A percentile compares a stretch with the other conserved stretches of the same genome.
These are phyloP conservation scores for Lichtheimia corymbifera DNA, from an alignment of 371 early-diverging fungal species.

Conservation along the genomic window DNA sequence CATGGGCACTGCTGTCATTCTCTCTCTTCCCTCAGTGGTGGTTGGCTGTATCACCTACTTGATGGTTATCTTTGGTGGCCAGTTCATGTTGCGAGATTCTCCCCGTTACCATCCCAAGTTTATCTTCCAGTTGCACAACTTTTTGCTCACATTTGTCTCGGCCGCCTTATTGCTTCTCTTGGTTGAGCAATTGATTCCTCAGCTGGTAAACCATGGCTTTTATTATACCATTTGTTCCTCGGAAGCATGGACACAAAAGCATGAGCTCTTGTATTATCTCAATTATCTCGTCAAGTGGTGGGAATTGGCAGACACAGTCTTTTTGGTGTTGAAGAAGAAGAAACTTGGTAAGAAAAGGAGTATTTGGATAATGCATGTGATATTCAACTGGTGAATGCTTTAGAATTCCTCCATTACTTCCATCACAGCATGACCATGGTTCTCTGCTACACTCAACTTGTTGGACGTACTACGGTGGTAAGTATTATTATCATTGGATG, in stretches of 20 bases:
- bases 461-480: constrained; percentile 82
- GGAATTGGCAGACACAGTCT: constrained; percentile 59
- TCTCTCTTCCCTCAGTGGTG: constrained; percentile 33
- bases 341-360: constrained; percentile 25
- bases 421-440: constrained; percentile 91
- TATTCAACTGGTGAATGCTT: neutral
- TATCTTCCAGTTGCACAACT: constrained; percentile 75
- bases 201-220: constrained; percentile 60
- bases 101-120: constrained; percentile 63
- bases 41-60: constrained; percentile 60
- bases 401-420: constrained; percentile 88
- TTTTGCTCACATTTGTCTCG: constrained; percentile 67
- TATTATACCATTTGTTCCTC: constrained; percentile 68
- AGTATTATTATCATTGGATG: constrained; percentile 21
- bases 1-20: neutral
- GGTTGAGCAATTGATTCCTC: constrained; percentile 70
- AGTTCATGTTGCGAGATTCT: constrained; percentile 59
- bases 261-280: constrained; percentile 77
- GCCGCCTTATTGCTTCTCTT: constrained; percentile 63
- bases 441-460: constrained; percentile 83
- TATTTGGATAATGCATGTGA: neutral
- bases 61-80: constrained; percentile 72
- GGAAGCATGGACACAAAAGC: constrained; percentile 69
- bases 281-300: constrained; percentile 87
- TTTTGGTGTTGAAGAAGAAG: constrained; percentile 37